These are phyloP conservation scores for Microdochium paspali DNA, from an alignment of 2,329 filamentous ascomycete species.

Conservation along the genomic window DNA sequence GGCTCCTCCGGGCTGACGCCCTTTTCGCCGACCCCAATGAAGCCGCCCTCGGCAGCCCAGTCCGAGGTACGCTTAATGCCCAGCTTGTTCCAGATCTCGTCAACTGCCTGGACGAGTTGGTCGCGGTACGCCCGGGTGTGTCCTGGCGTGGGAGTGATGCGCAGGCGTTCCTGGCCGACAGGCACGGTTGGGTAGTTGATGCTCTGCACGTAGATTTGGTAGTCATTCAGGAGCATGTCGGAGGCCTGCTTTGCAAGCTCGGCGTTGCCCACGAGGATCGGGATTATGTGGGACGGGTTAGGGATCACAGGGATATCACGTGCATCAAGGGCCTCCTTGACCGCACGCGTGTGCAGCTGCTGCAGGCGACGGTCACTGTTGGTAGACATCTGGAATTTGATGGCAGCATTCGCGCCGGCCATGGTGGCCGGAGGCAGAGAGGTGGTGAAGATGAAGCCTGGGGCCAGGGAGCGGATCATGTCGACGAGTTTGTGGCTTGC, in stretches of 20 bases:
- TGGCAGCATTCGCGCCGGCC: constrained; percentile 85
- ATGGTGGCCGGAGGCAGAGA: constrained; percentile 93
- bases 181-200: constrained; percentile 99
- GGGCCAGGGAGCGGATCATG: constrained; percentile 85
- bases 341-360: constrained; percentile 90
- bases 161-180: constrained; percentile 91
- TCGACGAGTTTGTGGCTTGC: constrained; percentile 82
- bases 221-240: constrained; percentile 81
- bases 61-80: constrained; percentile 87
- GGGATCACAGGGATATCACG: constrained; percentile 93
- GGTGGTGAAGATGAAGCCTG: constrained; percentile 98
- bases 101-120: constrained; percentile 73
- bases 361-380: constrained; percentile 83
- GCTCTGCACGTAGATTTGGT: constrained; percentile 93
- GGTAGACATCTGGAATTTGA: constrained; percentile 85
- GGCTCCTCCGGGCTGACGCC: constrained; percentile 51
- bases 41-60: constrained; percentile 85
- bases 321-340: constrained; percentile 73
- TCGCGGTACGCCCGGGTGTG: constrained; percentile 80
- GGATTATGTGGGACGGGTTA: constrained; percentile 94
- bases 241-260: constrained; percentile 87
- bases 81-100: constrained; percentile 81
- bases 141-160: constrained; percentile 91
- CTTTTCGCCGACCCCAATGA: constrained; percentile 83
- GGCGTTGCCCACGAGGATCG: constrained; percentile 87